These are phyloP conservation scores for Cymbopogon citratus DNA, from an alignment of 176 grass and related monocot genomes.

Conservation along the genomic window DNA sequence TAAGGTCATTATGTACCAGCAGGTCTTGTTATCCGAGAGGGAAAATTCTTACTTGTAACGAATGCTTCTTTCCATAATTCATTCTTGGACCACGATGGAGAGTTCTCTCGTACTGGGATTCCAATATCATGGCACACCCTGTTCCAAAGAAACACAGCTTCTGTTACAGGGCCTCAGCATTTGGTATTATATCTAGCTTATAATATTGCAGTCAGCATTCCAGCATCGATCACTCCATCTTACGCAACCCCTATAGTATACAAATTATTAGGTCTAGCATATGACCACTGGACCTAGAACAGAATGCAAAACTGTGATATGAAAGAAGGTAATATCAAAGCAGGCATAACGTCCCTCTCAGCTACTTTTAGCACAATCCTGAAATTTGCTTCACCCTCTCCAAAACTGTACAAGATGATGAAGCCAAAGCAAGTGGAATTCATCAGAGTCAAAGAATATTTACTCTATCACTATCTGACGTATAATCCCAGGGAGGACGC, in stretches of 20 bases:
- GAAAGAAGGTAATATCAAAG: neutral
- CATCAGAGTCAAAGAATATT: conserved; percentile 6
- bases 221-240: neutral
- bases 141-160: conserved; percentile 24
- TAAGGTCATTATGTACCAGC: conserved; percentile 2
- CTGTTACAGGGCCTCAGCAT: conserved; percentile 12
- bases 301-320: neutral
- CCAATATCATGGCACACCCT: conserved; percentile 72
- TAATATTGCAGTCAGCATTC: neutral
- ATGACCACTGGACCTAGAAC: neutral
- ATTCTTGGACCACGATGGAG: conserved; percentile 73
- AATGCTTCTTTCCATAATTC: conserved; percentile 86
- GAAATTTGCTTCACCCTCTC: no score
- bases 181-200: neutral
- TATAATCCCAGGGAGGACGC: conserved; percentile 76
- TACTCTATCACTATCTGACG: conserved; percentile 87
- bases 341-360: neutral
- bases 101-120: conserved; percentile 52
- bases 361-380: no score
- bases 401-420: neutral
- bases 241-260: neutral
- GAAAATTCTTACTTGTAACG: conserved; percentile 62
- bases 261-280: neutral
- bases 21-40: neutral
- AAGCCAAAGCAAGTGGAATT: neutral